These are phyloP conservation scores for Agmasoma carcini DNA, from an alignment of 371 early-diverging fungal species.

Conservation along the genomic window DNA sequence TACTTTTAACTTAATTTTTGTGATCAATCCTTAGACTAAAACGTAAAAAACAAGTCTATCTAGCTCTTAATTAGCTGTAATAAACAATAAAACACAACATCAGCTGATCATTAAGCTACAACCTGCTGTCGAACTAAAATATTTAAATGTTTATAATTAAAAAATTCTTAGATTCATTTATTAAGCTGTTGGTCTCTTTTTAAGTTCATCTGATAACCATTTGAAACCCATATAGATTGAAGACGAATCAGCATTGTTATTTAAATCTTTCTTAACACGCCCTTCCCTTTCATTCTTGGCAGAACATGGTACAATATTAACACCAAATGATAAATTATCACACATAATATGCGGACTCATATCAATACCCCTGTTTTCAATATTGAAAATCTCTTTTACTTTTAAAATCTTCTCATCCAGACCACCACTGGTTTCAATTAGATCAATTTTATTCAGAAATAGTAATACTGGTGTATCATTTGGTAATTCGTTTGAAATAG, in stretches of 20 bases:
- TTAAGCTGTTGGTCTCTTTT: slow-evolving; percentile 7
- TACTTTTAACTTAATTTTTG: no score
- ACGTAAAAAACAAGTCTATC: no score
- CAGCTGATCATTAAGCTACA: no score
- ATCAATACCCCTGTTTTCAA: not conserved
- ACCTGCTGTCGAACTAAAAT: no score
- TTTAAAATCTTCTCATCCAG: slow-evolving; percentile 4
- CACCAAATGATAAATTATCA: slow-evolving; percentile 7
- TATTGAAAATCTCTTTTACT: not conserved
- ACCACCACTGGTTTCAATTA: slow-evolving; percentile 1
- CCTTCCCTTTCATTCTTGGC: slow-evolving; percentile 1
- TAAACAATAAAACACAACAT: no score
- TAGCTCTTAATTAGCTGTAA: no score
- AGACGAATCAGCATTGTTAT: not conserved
- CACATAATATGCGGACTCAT: not conserved
- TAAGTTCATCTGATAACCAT: slow-evolving; percentile 32
- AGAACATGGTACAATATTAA: not conserved
- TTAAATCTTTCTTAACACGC: not conserved
- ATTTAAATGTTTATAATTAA: no score
- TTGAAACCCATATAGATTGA: slow-evolving; percentile 25
- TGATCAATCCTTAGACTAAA: no score
- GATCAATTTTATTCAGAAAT: slow-evolving; percentile 42
- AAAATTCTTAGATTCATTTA: no score
- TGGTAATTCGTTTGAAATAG: slow-evolving; percentile 40
- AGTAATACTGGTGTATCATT: slow-evolving; percentile 34